These are phyloP conservation scores for Periconia sp. DNA, from an alignment of 2,329 filamentous ascomycete genomes.

Conservation along the genomic window DNA sequence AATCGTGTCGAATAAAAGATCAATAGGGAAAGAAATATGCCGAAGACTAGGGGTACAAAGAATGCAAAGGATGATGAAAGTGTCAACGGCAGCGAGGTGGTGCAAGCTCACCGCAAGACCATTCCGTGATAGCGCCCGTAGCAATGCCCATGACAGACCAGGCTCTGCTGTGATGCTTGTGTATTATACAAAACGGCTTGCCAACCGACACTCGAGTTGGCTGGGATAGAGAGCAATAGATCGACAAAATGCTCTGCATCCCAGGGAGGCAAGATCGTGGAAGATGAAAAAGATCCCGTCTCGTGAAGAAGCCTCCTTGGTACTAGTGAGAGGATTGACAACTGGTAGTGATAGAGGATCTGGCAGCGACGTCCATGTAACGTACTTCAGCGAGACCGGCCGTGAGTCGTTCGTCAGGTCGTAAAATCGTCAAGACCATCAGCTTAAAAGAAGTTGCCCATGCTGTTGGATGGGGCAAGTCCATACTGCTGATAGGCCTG, in stretches of 20 bases:
- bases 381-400: slow-evolving; percentile 26
- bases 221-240: slow-evolving; percentile 21
- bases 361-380: slow-evolving; percentile 23
- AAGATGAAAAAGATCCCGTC: slow-evolving; percentile 32
- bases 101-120: slow-evolving; percentile 15
- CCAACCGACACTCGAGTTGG: slow-evolving; percentile 20
- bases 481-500: slow-evolving; percentile 49
- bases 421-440: slow-evolving; percentile 51
- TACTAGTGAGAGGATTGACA: slow-evolving; percentile 25
- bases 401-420: slow-evolving; percentile 57
- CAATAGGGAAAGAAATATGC: not conserved
- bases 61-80: slow-evolving; percentile 19
- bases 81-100: slow-evolving; percentile 6
- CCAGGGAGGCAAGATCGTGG: slow-evolving; percentile 28
- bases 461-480: slow-evolving; percentile 45
- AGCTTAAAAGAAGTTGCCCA: slow-evolving; percentile 54
- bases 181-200: slow-evolving; percentile 45
- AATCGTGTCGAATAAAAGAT: too few species aligned
- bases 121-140: slow-evolving; percentile 29
- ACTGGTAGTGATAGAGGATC: slow-evolving; percentile 29
- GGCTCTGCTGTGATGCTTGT: slow-evolving; percentile 41
- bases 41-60: slow-evolving; percentile 9
- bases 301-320: slow-evolving; percentile 26
- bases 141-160: slow-evolving; percentile 35
- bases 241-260: slow-evolving; percentile 14